phyloP scores from a whole-genome alignment of 768 basidiomycete species.

The Rhizopogon vesiculosus region DNA sequence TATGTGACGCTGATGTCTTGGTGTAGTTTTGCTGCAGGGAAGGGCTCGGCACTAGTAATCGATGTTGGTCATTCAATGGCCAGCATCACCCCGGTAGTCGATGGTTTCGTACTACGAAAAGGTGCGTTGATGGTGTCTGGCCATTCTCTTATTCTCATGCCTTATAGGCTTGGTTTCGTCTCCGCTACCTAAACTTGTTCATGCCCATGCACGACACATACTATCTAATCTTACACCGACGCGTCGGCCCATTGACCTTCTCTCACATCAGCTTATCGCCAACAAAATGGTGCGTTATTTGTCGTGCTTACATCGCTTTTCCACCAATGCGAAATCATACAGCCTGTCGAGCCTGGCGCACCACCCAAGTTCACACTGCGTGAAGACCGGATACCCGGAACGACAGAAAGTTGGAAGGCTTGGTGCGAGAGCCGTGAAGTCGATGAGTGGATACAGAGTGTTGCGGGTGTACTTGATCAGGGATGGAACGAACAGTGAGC shows the following conservation, averaged over 20 bases:
- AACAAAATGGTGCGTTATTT: conserved; percentile 54
- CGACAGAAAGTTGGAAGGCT: conserved; percentile 74
- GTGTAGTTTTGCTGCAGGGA: conserved; percentile 88
- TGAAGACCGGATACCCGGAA: conserved; percentile 65
- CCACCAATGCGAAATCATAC: conserved; percentile 4
- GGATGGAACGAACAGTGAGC: conserved; percentile 87
- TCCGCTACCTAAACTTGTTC: conserved; percentile 72
- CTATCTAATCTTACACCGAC: conserved; percentile 44
- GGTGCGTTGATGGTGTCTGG: conserved; percentile 38
- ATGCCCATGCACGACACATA: conserved; percentile 70
- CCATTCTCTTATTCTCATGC: background rate
- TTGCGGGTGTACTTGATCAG: conserved; percentile 80
- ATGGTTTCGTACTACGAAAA: conserved; percentile 96
- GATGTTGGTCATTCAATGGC: conserved; percentile 89
- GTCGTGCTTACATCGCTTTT: background rate
- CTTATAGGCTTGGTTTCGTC: conserved; percentile 71
- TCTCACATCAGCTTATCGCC: conserved; percentile 87
- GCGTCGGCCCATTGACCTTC: conserved; percentile 61
- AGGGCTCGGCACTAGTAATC: conserved; percentile 94
- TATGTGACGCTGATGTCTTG: conserved; percentile 7
- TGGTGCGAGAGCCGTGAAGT: conserved; percentile 83
- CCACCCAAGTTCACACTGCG: conserved; percentile 67
- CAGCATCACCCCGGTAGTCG: conserved; percentile 92
- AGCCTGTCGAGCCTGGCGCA: conserved; percentile 71
- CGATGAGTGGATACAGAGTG: conserved; percentile 91